Evolutionary conservation across 2,329 filamentous ascomycete genomes (phyloP).

Genomic region (Apiospora arundinis): DNA sequence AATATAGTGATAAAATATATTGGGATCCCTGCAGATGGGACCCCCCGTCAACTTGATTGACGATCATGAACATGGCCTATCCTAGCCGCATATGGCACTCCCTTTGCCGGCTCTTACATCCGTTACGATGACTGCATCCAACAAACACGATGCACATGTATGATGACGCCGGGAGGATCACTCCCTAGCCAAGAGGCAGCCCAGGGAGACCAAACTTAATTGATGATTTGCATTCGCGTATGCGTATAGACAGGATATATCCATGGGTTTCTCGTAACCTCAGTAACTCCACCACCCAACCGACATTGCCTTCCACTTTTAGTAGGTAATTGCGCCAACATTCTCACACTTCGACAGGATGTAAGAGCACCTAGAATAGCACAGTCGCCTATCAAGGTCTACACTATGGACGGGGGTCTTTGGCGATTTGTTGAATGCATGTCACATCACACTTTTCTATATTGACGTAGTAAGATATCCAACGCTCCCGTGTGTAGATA

Average conservation of each 20-base stretch:
- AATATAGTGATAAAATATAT: not conserved
- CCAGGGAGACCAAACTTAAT: not conserved
- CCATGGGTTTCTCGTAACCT: not conserved
- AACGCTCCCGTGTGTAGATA: not conserved
- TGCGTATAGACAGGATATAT: not conserved
- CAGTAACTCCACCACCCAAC: not conserved
- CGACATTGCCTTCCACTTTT: not conserved
- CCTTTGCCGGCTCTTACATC: not conserved
- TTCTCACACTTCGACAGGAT: not conserved
- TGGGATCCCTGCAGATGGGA: not conserved
- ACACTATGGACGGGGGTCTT: not conserved
- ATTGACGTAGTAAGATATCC: not conserved
- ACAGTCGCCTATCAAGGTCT: not conserved
- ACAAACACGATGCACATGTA: not conserved
- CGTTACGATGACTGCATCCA: not conserved
- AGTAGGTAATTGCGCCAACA: not conserved
- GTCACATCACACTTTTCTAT: not conserved
- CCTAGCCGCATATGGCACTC: not conserved
- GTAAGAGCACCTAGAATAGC: not conserved
- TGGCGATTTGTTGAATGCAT: too few species aligned
- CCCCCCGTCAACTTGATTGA: not conserved
- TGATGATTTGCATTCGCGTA: not conserved
- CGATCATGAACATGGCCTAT: not conserved
- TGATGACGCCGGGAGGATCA: not conserved
- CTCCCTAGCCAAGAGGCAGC: not conserved